Base-by-base conservation (phyloP, 73 alveolate genomes). In the Strombidium stylifer region DNA sequence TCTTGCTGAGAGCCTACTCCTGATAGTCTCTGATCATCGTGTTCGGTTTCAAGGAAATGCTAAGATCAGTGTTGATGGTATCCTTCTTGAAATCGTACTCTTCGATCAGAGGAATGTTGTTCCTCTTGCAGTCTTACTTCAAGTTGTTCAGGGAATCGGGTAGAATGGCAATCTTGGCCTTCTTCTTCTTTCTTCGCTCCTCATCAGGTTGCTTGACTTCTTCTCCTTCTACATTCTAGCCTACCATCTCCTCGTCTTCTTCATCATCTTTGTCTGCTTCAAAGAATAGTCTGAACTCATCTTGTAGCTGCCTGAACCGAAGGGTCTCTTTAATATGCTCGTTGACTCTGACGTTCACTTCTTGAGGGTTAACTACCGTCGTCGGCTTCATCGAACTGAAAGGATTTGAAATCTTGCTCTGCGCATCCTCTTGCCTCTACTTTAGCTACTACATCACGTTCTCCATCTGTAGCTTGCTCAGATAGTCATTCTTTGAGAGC, bases 31-130 rank as follows among this genome's bases (percentile, higher is more conserved):
- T 69, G 0, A 93, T 65, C 51, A 89, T 77, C 6, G 93, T 82
- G 41, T 79, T 74, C 12, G 93, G 73, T 48, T 87, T 89, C 23
- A 90, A 82, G 12, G 62, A 89, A 41, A 93, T 91, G 37, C 65
- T 74, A 37, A 93, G 44, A 0, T 46, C 50, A 32, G 10, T 32
- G 42, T 4, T 4, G 42, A 6, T 10, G 46, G 45, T 55, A 41
- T 86, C 96, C 21, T 82, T 68, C 21, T 82, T 75, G 59, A 87
- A 93, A 75, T 91, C 96, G 73, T 90, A 93, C 76, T 93, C 99
- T 68, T 88, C 93, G 39, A 86, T 39, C 50, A 89, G 77, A 8
- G 98, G 98, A 55, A 45, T 87, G 36, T 93, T 82, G 14, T 3
- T 39, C 28, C 75, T 58, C 44, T 62, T 58, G 55, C 97, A 85